A percentile compares a stretch with the other conserved stretches of the same genome.
These are phyloP conservation scores for Ruellia speciosa DNA, from an alignment of 305 asterid species.

Conservation along the genomic window DNA sequence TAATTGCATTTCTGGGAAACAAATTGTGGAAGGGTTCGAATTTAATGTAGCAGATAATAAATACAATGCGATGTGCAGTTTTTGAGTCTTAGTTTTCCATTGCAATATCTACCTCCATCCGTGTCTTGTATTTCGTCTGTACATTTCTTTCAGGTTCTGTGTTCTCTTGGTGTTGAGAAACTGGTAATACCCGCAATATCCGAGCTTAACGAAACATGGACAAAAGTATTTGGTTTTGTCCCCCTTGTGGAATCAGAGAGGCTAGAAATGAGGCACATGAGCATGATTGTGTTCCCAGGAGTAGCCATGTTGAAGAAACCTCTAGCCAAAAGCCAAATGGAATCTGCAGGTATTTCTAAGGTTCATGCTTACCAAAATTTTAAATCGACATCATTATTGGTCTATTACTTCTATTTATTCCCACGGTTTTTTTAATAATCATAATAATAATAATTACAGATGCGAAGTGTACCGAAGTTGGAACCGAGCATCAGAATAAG, in stretches of 20 bases:
- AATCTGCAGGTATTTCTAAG: neutral
- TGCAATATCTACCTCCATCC: neutral
- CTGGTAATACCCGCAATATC: slow-evolving; percentile 86
- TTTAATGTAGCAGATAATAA: too few relatives aligned
- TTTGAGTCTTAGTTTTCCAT: neutral
- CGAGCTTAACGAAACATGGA: slow-evolving; percentile 84
- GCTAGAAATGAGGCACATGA: slow-evolving; percentile 64
- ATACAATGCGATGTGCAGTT: neutral
- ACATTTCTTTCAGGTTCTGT: slow-evolving; percentile 51
- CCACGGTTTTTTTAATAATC: too few relatives aligned
- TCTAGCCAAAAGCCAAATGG: slow-evolving; percentile 9
- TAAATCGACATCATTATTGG: too few relatives aligned
- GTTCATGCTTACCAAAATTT: too few relatives aligned
- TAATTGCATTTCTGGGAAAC: neutral
- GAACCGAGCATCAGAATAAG: neutral
- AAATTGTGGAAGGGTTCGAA: neutral
- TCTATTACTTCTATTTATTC: too few relatives aligned
- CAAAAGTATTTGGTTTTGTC: slow-evolving; percentile 59
- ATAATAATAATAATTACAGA: too few relatives aligned
- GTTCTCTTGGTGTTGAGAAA: slow-evolving; percentile 61
- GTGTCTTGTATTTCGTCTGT: slow-evolving; percentile 11
- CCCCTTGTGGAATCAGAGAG: slow-evolving; percentile 63
- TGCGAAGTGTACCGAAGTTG: neutral
- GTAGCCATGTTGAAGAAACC: slow-evolving; percentile 76
- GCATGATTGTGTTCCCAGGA: slow-evolving; percentile 75